Evolutionary conservation across 139 green algal genomes (phyloP).

Genomic region (Chlamydomonas urium): DNA sequence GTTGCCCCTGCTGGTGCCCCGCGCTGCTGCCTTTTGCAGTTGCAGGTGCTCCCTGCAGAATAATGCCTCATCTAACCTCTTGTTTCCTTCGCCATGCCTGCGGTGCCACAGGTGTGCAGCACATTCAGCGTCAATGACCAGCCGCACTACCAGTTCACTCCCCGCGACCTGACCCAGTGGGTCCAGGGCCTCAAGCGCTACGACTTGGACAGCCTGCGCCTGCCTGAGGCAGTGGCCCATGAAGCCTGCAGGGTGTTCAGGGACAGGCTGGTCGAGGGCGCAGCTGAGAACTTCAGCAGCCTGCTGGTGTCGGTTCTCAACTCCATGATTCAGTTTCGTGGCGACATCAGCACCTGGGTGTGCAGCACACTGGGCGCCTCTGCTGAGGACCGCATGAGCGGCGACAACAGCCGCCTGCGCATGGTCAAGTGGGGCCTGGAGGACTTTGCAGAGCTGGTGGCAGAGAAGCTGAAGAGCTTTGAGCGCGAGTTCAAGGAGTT

Average conservation of each 20-base stretch:
- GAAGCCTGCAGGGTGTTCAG: constrained; percentile 57
- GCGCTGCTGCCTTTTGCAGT: no score
- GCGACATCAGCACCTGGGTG: background rate
- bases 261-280: constrained; percentile 50
- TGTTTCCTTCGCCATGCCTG: background rate
- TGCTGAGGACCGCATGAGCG: constrained; percentile 35
- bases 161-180: constrained; percentile 58
- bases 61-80: constrained; percentile 7
- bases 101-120: constrained; percentile 4
- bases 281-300: constrained; percentile 32
- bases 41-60: no score
- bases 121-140: constrained; percentile 46
- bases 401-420: background rate
- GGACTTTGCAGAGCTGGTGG: constrained; percentile 46
- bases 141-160: constrained; percentile 65
- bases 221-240: constrained; percentile 48
- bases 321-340: constrained; percentile 11
- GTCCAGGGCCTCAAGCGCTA: constrained; percentile 44
- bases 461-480: constrained; percentile 57
- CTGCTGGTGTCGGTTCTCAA: constrained; percentile 20
- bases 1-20: no score
- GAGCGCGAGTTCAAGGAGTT: constrained; percentile 66
- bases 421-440: constrained; percentile 32
- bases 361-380: constrained; percentile 8
- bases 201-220: constrained; percentile 20